Evolutionary conservation across 495 filamentous ascomycete species (phyloP), one percentile per base, ranked within the genome.

Genomic region (Parachaetomium inaequale): DNA sequence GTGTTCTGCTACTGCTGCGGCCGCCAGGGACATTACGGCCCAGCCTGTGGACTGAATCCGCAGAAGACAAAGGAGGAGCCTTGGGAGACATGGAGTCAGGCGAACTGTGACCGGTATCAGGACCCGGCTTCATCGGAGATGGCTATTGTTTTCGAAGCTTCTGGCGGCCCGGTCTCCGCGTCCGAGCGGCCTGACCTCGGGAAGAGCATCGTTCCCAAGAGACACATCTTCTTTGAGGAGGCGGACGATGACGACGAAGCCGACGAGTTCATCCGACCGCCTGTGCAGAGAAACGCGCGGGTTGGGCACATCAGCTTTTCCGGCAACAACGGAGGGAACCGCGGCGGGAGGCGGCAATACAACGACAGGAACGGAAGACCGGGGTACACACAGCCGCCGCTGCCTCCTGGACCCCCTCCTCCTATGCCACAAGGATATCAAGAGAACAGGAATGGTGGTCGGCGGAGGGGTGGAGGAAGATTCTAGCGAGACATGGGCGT

Each of bases 1-100:
- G 57, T 68, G 0, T 81, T 70, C 52, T 81, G 79, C 55, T 77
- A 76, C 55, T 62, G 58, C 31, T 81, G 79, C 58, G 79, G 78
- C 25, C 56, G 43, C 5, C 59, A 66, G 19, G 66, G 67, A 4
- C 79, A 81, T 55, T 78, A 76, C 54, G 72, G 72, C 2, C 53
- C 65, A 2, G 76, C 74, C 17, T 81, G 79, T 52, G 61, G 63
- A 0, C 52, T 70, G 32, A 64, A 63, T 34, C 55, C 59, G 40
- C 14, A 29, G 14, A 49, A 34, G 14, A 17, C 52, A 19, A 63
- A 65, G 8, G 58, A 60, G 40, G 58, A 59, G 10, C 45, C 34
- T 15, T 64, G 52, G 43, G 67, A 72, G 23, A 75, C 71, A 11
- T 80, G 75, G 76, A 74, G 72, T 32, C 59, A 70, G 52, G 59